These are phyloP conservation scores for Tetraselmis striata DNA, from an alignment of 139 green algal species.

Conservation along the genomic window DNA sequence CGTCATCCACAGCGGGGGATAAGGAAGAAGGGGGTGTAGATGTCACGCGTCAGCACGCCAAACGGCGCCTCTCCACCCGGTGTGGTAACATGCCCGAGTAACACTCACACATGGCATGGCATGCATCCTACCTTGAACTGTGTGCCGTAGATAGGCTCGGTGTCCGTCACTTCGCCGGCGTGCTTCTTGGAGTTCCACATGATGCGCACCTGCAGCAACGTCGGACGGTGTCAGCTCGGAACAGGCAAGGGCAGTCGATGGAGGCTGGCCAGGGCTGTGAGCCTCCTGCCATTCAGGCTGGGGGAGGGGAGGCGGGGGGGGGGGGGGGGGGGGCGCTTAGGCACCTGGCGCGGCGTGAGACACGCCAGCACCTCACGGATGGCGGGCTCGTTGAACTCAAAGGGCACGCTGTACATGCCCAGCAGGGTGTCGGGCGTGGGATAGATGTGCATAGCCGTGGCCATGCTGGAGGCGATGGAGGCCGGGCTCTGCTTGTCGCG, in stretches of 20 bases:
- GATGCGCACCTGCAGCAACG: slow-evolving; percentile 32
- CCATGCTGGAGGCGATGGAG: slow-evolving; percentile 49
- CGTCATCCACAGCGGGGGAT: no score
- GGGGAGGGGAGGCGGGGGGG: no score
- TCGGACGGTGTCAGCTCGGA: no score
- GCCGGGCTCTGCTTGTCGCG: slow-evolving; percentile 66
- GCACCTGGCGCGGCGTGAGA: slow-evolving; percentile 45
- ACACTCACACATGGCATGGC: no score
- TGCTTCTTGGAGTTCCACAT: slow-evolving; percentile 66
- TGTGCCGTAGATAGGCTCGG: slow-evolving; percentile 1
- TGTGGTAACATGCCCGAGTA: no score
- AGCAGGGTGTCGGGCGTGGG: slow-evolving; percentile 51
- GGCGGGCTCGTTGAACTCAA: slow-evolving; percentile 48
- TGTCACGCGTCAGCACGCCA: no score
- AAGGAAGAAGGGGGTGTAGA: no score
- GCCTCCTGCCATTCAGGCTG: no score
- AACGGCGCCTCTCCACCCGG: no score
- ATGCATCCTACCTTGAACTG: not conserved
- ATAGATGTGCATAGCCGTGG: slow-evolving; percentile 62
- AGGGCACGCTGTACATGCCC: slow-evolving; percentile 46
- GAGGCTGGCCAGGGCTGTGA: no score
- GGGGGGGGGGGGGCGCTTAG: no score
- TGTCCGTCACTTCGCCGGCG: not conserved
- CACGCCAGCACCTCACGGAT: slow-evolving; percentile 51
- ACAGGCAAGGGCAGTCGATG: no score